A percentile compares a stretch with the other conserved stretches of the same genome.
phyloP scores from a whole-genome alignment of 2,329 filamentous ascomycete genomes.

The Hymenoscyphus albidus region DNA sequence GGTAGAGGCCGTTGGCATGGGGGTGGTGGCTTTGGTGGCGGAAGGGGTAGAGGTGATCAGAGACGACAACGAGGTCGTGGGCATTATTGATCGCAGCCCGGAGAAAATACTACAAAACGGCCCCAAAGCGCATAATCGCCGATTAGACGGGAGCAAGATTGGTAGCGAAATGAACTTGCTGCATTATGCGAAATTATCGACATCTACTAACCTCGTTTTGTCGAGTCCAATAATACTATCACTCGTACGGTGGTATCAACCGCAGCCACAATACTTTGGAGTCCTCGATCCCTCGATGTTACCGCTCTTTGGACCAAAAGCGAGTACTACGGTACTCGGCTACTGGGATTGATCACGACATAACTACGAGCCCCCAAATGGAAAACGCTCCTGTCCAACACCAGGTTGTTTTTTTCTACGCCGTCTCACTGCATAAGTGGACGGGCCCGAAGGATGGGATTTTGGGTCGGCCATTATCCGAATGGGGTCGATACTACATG shows the following conservation, averaged over 20 bases:
- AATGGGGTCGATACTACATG: neutral
- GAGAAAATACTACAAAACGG: neutral
- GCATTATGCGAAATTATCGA: neutral
- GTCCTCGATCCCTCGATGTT: neutral
- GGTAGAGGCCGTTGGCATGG: conserved; percentile 28
- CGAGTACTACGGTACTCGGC: neutral
- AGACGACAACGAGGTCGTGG: conserved; percentile 26
- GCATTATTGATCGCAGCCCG: conserved; percentile 20
- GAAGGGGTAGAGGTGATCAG: conserved; percentile 28
- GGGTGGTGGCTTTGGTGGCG: conserved; percentile 33
- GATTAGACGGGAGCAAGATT: neutral
- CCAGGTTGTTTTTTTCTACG: neutral
- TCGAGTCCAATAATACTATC: no score
- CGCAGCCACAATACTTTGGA: no score
- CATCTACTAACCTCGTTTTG: no score
- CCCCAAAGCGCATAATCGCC: conserved; percentile 3
- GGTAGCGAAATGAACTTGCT: conserved; percentile 6
- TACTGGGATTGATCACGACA: neutral
- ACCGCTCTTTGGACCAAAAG: neutral
- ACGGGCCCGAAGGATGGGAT: neutral
- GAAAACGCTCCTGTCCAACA: neutral
- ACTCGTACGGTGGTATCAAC: no score
- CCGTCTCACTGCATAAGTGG: conserved; percentile 4
- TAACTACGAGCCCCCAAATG: neutral
- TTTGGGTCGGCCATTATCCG: neutral